A percentile compares a stretch with the other conserved stretches of the same genome.
phyloP scores from a whole-genome alignment of 768 basidiomycete genomes.

The Lactarius quietus region DNA sequence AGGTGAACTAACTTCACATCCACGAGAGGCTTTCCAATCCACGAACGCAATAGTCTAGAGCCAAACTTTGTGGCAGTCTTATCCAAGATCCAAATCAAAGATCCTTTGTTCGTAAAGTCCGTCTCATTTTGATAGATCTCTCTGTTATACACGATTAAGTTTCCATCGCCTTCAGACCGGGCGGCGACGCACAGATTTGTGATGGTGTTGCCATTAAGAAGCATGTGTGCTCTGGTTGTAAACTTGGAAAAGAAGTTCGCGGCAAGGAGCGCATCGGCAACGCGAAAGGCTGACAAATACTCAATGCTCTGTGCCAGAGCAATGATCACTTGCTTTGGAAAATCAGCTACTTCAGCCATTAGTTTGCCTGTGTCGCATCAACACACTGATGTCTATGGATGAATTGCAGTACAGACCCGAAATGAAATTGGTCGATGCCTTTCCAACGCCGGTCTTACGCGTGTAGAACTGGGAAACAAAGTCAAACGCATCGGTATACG shows the following conservation, averaged over 20 bases:
- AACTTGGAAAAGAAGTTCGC: conserved; percentile 79
- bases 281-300: conserved; percentile 67
- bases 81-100: conserved; percentile 83
- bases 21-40: conserved; percentile 84
- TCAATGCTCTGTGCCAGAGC: conserved; percentile 70
- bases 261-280: conserved; percentile 76
- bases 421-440: conserved; percentile 43
- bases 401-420: conserved; percentile 37
- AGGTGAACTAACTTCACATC: conserved; percentile 51
- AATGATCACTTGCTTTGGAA: conserved; percentile 67
- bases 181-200: conserved; percentile 55
- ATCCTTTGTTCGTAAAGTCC: conserved; percentile 67
- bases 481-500: conserved; percentile 68
- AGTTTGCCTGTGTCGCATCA: conserved; percentile 46
- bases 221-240: conserved; percentile 75
- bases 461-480: conserved; percentile 64
- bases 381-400: not conserved
- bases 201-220: conserved; percentile 84
- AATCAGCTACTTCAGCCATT: conserved; percentile 56
- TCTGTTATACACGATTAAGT: conserved; percentile 32
- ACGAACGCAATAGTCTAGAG: conserved; percentile 71
- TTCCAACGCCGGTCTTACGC: conserved; percentile 40
- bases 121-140: conserved; percentile 94
- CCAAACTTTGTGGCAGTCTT: conserved; percentile 88
- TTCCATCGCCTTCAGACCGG: not conserved